These are phyloP conservation scores for Arctium minus DNA, from an alignment of 129 eudicot genomes.

Conservation along the genomic window DNA sequence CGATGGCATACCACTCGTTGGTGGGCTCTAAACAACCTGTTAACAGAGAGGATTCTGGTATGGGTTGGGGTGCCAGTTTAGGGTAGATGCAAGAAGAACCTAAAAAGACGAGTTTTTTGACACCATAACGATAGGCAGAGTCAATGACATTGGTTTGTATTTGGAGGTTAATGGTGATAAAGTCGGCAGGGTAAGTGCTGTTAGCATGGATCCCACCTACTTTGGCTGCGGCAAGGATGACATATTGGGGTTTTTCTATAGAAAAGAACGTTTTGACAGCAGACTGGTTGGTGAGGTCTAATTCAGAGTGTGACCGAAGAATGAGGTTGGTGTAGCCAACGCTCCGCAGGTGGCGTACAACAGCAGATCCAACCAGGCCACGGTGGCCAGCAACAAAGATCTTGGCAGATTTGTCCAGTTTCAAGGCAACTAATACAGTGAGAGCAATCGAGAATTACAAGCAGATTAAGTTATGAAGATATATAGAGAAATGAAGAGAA, in stretches of 20 bases:
- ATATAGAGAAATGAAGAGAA: not conserved
- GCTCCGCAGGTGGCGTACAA: constrained; percentile 55
- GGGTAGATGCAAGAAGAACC: constrained; percentile 98
- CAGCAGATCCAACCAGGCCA: constrained; percentile 94
- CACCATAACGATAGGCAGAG: constrained; percentile 58
- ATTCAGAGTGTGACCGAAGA: constrained; percentile 70
- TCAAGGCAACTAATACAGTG: constrained; percentile 11
- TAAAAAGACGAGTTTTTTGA: constrained; percentile 61
- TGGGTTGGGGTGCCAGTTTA: constrained; percentile 93
- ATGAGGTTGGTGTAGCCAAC: constrained; percentile 71
- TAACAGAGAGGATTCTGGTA: constrained; percentile 66
- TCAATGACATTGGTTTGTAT: constrained; percentile 88
- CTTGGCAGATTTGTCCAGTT: constrained; percentile 68
- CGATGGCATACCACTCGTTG: constrained; percentile 90
- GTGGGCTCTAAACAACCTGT: constrained; percentile 92
- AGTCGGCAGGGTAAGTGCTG: constrained; percentile 94
- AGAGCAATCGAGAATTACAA: not conserved
- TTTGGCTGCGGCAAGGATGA: constrained; percentile 96
- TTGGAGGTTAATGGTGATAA: constrained; percentile 79
- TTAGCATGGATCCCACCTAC: constrained; percentile 99
- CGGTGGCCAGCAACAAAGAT: constrained; percentile 95
- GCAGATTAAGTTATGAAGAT: not conserved
- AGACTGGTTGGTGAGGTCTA: constrained; percentile 85
- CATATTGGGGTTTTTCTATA: constrained; percentile 66
- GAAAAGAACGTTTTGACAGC: constrained; percentile 85